These are phyloP conservation scores for Pythium biforme DNA, from an alignment of 352 stramenopile genomes.

Conservation along the genomic window DNA sequence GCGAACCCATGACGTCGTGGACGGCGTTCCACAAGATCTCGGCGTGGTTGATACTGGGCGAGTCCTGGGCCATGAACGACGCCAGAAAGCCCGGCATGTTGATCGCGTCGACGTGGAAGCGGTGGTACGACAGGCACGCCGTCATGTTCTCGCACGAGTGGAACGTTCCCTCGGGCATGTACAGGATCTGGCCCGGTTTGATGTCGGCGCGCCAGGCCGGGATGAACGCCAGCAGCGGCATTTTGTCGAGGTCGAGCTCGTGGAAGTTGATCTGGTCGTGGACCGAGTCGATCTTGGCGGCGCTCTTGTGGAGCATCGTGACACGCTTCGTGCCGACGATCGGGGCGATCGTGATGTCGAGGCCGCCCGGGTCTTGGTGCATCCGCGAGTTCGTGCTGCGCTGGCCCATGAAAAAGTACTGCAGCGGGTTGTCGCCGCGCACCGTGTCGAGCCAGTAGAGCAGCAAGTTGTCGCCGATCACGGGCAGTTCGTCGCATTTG, in stretches of 20 bases:
- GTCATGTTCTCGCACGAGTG: conserved; percentile 92
- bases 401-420: conserved; percentile 96
- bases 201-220: conserved; percentile 87
- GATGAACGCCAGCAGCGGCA: conserved; percentile 86
- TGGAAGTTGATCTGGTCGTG: conserved; percentile 82
- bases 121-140: conserved; percentile 93
- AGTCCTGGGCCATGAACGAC: conserved; percentile 90
- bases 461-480: conserved; percentile 91
- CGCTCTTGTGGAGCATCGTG: conserved; percentile 69
- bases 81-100: conserved; percentile 89
- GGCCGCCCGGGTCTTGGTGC: conserved; percentile 88
- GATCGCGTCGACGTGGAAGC: conserved; percentile 92
- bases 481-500: conserved; percentile 84
- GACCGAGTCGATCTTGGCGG: conserved; percentile 83
- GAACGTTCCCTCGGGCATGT: conserved; percentile 93
- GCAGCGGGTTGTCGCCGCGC: conserved; percentile 87
- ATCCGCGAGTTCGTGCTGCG: conserved; percentile 88
- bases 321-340: conserved; percentile 86
- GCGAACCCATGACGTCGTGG: conserved; percentile 83
- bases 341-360: conserved; percentile 93
- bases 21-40: conserved; percentile 93
- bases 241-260: conserved; percentile 80
- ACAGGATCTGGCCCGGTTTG: conserved; percentile 91
- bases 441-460: conserved; percentile 90
- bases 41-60: conserved; percentile 87